A percentile compares a stretch with the other conserved stretches of the same genome.
Conservation (phyloP, 1,284 basidiomycete species). For the Stereum hirsutum region DNA sequence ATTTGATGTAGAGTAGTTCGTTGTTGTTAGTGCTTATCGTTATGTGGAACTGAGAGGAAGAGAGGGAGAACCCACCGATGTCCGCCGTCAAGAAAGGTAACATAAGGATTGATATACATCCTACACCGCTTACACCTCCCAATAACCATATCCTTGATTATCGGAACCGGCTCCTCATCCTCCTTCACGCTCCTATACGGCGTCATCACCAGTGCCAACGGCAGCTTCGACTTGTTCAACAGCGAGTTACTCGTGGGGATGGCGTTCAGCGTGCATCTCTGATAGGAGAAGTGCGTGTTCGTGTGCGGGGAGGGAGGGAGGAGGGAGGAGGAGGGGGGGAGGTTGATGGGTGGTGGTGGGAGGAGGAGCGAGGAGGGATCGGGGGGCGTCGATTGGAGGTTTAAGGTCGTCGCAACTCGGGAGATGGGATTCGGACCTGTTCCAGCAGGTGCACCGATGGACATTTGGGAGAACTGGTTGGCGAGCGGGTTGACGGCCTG, state of each 20-base stretch:
- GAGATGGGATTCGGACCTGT: constrained; percentile 62
- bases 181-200: constrained; percentile 83
- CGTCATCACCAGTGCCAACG: constrained; percentile 84
- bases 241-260: constrained; percentile 92
- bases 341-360: constrained; percentile 82
- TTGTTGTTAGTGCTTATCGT: too few relatives aligned
- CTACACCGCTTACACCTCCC: constrained; percentile 95
- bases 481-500: constrained; percentile 60
- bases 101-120: constrained; percentile 98
- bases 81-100: constrained; percentile 97
- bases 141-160: constrained; percentile 92
- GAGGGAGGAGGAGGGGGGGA: constrained; percentile 79
- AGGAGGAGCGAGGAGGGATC: constrained; percentile 79
- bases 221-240: constrained; percentile 89
- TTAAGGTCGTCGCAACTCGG: too few relatives aligned
- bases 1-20: too few relatives aligned
- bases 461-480: constrained; percentile 86
- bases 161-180: constrained; percentile 75
- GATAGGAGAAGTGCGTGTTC: constrained; percentile 89
- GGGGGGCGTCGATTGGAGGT: constrained; percentile 83
- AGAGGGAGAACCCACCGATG: constrained; percentile 62
- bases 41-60: neutral
- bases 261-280: constrained; percentile 87
- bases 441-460: constrained; percentile 60
- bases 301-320: constrained; percentile 74